Evolutionary conservation across 2,329 filamentous ascomycete species (phyloP), one percentile per base, ranked within the genome.

Genomic region (Diaporthe humulicola): DNA sequence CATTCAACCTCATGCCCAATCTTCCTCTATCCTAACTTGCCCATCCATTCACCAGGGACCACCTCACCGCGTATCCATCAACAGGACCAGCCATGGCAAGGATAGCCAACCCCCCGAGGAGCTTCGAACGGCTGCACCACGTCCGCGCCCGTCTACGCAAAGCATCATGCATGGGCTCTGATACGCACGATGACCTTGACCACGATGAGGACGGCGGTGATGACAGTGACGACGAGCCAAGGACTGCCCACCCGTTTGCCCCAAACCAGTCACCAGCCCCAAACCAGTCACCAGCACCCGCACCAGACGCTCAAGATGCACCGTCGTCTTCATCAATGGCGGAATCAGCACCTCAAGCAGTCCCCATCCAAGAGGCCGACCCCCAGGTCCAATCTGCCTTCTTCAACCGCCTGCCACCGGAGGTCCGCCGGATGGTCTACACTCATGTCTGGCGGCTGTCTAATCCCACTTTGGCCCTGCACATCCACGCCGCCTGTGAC

Each of bases 381-480:
- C 52, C 60, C 76, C 74, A 76, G 19, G 36, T 57, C 30, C 76
- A 80, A 60, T 77, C 79, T n/a, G 33, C 64, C 28, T 76, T 79
- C 66, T 79, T 81, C 75, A 45, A 58, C 33, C 19, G 48, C 25
- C 76, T 78, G 4, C 77, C 77, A 1, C 67, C 61, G 12, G 77
- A 78, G 70, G 25, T 78, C 30, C 77, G 77, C 22, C 64, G 74
- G 3, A 70, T 78, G 67, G 70, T 77, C 73, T 78, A 78, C 54
- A 61, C 64, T 25, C 66, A 75, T 12, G 74, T 78, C 28, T 76
- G 73, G 66, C 30, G 60, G 25, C 22, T 66, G n/a, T 69, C 50
- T 19, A 71, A 71, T 50, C 69, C 71, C 25, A 71, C 73, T 58
- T 57, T 74, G 57, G 69, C 70, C 36, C 69, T 78, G 73, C 75